These are phyloP conservation scores for Colletotrichum higginsianum DNA, from an alignment of 2,329 filamentous ascomycete species.

Conservation along the genomic window DNA sequence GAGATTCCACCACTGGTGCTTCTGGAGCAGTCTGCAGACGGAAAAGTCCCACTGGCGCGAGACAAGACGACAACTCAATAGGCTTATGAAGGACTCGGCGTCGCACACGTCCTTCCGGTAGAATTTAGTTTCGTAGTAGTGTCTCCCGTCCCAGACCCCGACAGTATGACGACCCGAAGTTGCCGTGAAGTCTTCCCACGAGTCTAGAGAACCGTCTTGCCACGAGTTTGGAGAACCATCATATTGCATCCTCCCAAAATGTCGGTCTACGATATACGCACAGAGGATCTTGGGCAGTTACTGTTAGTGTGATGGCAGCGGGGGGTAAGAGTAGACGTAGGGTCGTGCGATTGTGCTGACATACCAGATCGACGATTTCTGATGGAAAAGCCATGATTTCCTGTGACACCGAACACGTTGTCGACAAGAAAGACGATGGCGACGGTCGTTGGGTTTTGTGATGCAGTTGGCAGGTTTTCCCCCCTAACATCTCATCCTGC, in stretches of 20 bases:
- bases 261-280: not conserved
- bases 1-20: slow-evolving; percentile 17
- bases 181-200: not conserved
- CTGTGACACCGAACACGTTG: no score
- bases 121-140: not conserved
- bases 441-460: not conserved
- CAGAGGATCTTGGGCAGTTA: not conserved
- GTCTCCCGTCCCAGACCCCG: not conserved
- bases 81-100: not conserved
- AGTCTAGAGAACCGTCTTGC: not conserved
- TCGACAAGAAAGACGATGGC: no score
- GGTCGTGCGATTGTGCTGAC: not conserved
- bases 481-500: not conserved
- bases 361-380: slow-evolving; percentile 20
- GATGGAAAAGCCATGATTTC: not conserved
- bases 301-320: not conserved
- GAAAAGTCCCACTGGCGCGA: slow-evolving; percentile 18
- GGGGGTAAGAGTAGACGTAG: not conserved
- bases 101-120: not conserved
- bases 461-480: not conserved
- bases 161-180: not conserved
- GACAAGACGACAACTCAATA: slow-evolving; percentile 1
- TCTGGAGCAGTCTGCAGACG: slow-evolving; percentile 5
- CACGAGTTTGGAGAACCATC: not conserved
- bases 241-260: not conserved